Conservation (phyloP, 1,284 basidiomycete genomes). For the Boletus sp. region DNA sequence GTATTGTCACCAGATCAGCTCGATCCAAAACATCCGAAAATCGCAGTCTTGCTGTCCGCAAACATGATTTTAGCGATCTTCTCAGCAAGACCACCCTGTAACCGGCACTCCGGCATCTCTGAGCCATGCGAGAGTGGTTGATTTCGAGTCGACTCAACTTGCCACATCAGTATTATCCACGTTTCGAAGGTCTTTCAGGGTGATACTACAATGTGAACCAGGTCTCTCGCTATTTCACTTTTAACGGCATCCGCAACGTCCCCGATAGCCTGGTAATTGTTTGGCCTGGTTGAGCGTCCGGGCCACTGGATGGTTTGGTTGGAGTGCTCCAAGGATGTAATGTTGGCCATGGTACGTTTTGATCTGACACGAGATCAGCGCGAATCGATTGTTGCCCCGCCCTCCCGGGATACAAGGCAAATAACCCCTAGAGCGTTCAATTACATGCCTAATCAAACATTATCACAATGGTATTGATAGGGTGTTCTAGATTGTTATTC, state of each 20-base stretch:
- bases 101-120: neutral
- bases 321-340: slow-evolving; percentile 10
- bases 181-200: neutral
- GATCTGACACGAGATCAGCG: neutral
- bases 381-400: slow-evolving; percentile 2
- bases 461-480: slow-evolving; percentile 11
- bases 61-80: neutral
- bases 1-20: neutral
- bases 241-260: neutral
- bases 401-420: slow-evolving; percentile 11
- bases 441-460: neutral
- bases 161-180: neutral
- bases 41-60: neutral
- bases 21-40: neutral
- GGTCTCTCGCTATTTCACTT: neutral
- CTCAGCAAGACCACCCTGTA: neutral
- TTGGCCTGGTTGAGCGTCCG: slow-evolving; percentile 7
- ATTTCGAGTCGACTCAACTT: neutral
- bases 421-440: slow-evolving; percentile 4
- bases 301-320: slow-evolving; percentile 29
- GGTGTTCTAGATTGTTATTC: slow-evolving; percentile 4
- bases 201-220: slow-evolving; percentile 1
- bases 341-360: slow-evolving; percentile 8
- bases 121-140: neutral
- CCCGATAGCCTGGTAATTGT: neutral